Percentiles rank a stretch among this genome's conserved stretches.
Conservation (phyloP, 2,329 filamentous ascomycete species). For the Coniochaeta sp. region DNA sequence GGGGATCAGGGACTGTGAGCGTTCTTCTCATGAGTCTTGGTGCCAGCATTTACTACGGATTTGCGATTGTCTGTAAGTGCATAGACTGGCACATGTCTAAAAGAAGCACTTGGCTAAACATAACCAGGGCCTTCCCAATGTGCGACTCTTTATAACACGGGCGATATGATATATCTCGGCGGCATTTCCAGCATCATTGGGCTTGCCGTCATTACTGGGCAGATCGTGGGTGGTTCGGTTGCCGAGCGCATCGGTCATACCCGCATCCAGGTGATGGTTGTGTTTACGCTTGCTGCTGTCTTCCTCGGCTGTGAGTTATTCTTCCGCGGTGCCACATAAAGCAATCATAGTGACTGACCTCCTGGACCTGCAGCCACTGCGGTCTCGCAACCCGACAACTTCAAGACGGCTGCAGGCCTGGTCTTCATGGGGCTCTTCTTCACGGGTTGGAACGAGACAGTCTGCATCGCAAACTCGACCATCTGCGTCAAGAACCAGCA, state of each 20-base stretch:
- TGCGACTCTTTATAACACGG: constrained; percentile 15
- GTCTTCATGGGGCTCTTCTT: constrained; percentile 17
- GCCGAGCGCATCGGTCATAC: constrained; percentile 13
- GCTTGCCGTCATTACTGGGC: constrained; percentile 16
- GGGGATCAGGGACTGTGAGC: not conserved
- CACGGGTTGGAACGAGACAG: constrained; percentile 21
- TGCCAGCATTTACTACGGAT: constrained; percentile 24
- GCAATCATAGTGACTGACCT: not conserved
- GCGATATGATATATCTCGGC: constrained; percentile 11
- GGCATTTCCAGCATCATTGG: constrained; percentile 14
- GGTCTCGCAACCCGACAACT: constrained; percentile 13
- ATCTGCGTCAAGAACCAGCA: constrained; percentile 18
- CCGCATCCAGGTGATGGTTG: constrained; percentile 16
- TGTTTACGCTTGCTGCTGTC: constrained; percentile 14
- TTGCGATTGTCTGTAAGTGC: constrained; percentile 18
- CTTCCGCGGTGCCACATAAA: not conserved
- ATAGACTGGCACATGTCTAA: not conserved
- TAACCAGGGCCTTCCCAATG: constrained; percentile 17
- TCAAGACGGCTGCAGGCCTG: constrained; percentile 11
- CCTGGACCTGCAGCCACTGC: not conserved
- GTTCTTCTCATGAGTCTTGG: constrained; percentile 20
- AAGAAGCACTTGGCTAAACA: not conserved
- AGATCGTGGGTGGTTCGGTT: constrained; percentile 17
- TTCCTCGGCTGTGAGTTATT: constrained; percentile 12
- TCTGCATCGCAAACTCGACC: constrained; percentile 15